Evolutionary conservation across 2,329 filamentous ascomycete genomes (phyloP), one percentile per base, ranked within the genome.

Genomic region (Setomelanomma holmii): DNA sequence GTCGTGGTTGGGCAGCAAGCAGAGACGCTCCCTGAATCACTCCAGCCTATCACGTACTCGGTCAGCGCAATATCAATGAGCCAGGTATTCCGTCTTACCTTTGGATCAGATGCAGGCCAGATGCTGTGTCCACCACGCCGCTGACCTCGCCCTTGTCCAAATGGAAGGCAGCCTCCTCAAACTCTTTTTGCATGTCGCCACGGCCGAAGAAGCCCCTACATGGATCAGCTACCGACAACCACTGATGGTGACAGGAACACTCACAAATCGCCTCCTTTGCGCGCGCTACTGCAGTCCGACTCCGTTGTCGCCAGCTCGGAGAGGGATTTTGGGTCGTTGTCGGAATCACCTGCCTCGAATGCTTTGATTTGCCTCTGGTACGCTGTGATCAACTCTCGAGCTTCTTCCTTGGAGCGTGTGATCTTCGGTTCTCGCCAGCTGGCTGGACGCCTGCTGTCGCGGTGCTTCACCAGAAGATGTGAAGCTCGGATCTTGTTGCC

Each of bases 181-280:
- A 99, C 78, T 97, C 93, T 80, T 93, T 93, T 75, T 99, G 95
- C 95, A 99, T 99, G 69, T 98, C 93, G 22, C 92, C 91, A 67
- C 84, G 87, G 49, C 91, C 93, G 75, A 99, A 99, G 77, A 93
- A 96, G 17, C 95, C 95, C 58, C 86, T 88, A 46, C 35, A 41
- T 16, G 46, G 39, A 45, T 56, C 40, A 47, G 47, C 46, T 40
- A 17, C 24, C 44, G 20, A 34, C 17, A 12, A 23, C 8, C 19
- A 11, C 14, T 30, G 14, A 16, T 27, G 42, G 30, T 21, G 39
- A 23, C 23, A n/a, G 8, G n/a, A n/a, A n/a, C 35, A 82, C 85
- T 74, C 77, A 88, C 79, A 99, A 79, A 74, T 99, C 95, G 51
- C 95, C 95, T 62, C 88, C 86, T 84, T 98, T 99, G 66, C 92